Base-by-base conservation (phyloP, 805 yeast species). In the Sugiyamaella lignohabitans region DNA sequence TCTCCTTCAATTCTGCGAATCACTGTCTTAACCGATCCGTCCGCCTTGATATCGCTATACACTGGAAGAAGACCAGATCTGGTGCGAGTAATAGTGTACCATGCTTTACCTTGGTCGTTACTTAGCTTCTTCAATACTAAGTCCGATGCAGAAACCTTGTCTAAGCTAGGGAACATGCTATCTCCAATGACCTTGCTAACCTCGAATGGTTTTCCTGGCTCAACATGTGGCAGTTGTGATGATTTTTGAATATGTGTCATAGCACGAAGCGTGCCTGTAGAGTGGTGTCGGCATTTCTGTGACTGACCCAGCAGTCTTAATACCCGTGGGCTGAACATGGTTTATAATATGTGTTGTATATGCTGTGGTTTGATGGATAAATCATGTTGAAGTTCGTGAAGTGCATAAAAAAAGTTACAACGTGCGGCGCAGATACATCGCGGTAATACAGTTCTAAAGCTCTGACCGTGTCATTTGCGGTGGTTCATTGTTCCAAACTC, bases 1-100 rank as follows among this genome's bases (percentile, higher is more conserved):
- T 84, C 81, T 4, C 96, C 96, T 49, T 73, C 67, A 43, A 87
- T 73, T 50, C 78, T 76, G 60, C 84, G 79, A 22, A 87, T 72
- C 59, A 86, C 88, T 0, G 96, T 87, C 57, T 76, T 75, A n/a
- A 72, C 66, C 11, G 71, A 69, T 50, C 79, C 80, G 20, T 80
- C 77, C 50, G 78, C 76, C 60, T 80, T 85, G 52, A 72, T 64
- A 52, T 84, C 87, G 45, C 75, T 71, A 66, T 87, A 87, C 1
- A 87, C 84, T n/a, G 96, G 96, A 60, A 88, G 70, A 60, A 83
- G 79, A 3, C 91, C 87, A 10, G 47, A 29, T 22, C 53, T 27
- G 11, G 55, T 46, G 14, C 57, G 45, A 16, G 35, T 17, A 27
- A 55, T 42, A 36, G 17, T 30, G 43, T 55, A 55, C 57, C 58